Conservation (phyloP, 495 filamentous ascomycete genomes). For the Aspergillus leporis region DNA sequence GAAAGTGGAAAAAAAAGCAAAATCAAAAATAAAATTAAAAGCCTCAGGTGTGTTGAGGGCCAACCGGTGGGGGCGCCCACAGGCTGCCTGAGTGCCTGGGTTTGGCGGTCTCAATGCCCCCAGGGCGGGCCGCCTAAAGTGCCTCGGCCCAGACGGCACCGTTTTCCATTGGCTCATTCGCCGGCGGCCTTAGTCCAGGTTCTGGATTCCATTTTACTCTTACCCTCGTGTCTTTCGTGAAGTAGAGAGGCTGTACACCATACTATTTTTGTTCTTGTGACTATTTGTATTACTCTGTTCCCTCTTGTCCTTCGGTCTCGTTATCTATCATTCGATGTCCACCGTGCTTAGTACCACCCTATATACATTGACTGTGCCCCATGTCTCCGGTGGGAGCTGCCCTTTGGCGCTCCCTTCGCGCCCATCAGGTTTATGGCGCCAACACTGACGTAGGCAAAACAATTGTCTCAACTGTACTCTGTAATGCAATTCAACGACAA, state of each 20-base stretch:
- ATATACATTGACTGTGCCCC: not conserved
- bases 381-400: conserved; percentile 46
- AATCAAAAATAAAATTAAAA: not conserved
- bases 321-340: not conserved
- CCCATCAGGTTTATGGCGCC: conserved; percentile 73
- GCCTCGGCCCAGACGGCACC: not conserved
- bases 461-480: conserved; percentile 68
- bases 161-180: not conserved
- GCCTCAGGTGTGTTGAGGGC: not conserved
- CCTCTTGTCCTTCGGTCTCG: not conserved
- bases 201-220: not conserved
- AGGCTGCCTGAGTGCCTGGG: conserved; percentile 6
- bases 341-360: not conserved
- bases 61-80: not conserved
- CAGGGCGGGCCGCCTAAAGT: not conserved
- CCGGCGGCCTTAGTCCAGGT: not conserved
- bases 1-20: not conserved
- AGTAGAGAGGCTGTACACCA: not conserved
- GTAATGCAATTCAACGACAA: conserved; percentile 54
- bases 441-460: conserved; percentile 84
- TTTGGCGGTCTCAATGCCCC: not conserved
- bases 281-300: not conserved
- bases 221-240: not conserved
- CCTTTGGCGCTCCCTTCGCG: conserved; percentile 63
- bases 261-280: not conserved